Base-by-base conservation (phyloP, 78 protist genomes). In the Dictyostelium brefeldianum region DNA sequence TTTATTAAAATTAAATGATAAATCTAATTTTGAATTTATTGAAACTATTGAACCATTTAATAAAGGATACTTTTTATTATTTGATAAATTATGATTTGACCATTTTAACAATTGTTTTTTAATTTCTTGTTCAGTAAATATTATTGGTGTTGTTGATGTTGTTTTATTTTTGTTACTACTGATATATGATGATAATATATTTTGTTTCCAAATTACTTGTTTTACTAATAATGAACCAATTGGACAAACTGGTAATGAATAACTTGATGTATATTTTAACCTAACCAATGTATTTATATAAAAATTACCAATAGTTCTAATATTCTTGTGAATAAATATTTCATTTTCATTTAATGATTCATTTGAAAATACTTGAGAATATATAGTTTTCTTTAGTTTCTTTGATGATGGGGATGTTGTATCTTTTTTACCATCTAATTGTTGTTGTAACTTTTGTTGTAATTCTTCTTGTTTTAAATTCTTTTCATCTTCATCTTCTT, bases 31-130 rank as follows among this genome's bases (percentile, higher is more conserved):
- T 73, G 51, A 46, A 73, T 73, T 48, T 9, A 85, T 14, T 57
- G 83, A 54, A 14, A 85, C 62, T 15, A 85, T 75, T 43, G 92
- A 85, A n/a, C 83, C 83, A 59, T 85, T 85, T 11, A 85, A 27
- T 27, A 85, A 46, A 59, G 92, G 83, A 20, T 56, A 25, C 64
- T 27, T 31, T 62, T 56, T 9, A 47, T 54, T 27, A 43, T 53
- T 25, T 14, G 22, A 18, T 43, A 85, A 62, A 47, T n/a, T 41
- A 8, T 59, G 31, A 18, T 25, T 46, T 43, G 83, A 54, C 78
- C 74, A 75, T 4, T 50, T 17, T 51, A 36, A 50, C 0, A 69
- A 14, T 7, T 50, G 17, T 25, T 83, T 73, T 36, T 71, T 69
- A 18, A 83, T 20, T 54, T 69, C 46, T 15, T 83, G 73, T 3